Evolutionary conservation across 805 yeast species (phyloP).

Genomic region (Ogataea neopini): DNA sequence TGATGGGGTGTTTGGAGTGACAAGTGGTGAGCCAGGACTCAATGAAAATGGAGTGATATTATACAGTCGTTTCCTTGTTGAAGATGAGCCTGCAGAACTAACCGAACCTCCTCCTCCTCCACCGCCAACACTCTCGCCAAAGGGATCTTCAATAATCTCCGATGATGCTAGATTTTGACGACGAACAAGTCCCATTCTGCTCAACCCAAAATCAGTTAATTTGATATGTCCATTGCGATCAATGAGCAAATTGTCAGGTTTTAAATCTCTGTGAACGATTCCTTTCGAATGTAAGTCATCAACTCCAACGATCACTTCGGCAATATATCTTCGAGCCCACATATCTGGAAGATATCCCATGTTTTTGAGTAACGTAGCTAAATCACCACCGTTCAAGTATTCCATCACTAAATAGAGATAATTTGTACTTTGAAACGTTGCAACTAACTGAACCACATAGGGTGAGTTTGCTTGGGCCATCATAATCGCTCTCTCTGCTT

Average conservation of each 20-base stretch:
- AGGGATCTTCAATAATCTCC: conserved; percentile 23
- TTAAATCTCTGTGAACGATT: conserved; percentile 90
- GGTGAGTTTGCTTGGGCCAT: conserved; percentile 95
- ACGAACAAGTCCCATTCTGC: conserved; percentile 83
- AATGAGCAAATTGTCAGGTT: conserved; percentile 90
- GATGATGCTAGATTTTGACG: conserved; percentile 54
- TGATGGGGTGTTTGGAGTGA: conserved; percentile 21
- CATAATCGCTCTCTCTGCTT: conserved; percentile 95
- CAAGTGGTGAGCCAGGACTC: conserved; percentile 27
- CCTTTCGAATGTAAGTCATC: conserved; percentile 86
- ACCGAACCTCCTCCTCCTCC: neutral
- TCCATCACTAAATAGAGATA: conserved; percentile 94
- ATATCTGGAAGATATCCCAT: conserved; percentile 81
- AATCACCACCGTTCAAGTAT: conserved; percentile 93
- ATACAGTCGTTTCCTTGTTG: conserved; percentile 11
- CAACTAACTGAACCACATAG: conserved; percentile 85
- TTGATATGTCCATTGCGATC: conserved; percentile 88
- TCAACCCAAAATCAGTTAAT: conserved; percentile 92
- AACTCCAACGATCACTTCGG: conserved; percentile 89
- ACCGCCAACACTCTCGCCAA: conserved; percentile 3
- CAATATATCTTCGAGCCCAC: conserved; percentile 84
- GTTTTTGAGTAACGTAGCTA: conserved; percentile 80
- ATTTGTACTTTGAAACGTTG: conserved; percentile 85
- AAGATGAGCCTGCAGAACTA: neutral
- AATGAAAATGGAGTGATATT: conserved; percentile 32